Evolutionary conservation across 345 rosid genomes (phyloP).

Genomic region (Garcia nutans): DNA sequence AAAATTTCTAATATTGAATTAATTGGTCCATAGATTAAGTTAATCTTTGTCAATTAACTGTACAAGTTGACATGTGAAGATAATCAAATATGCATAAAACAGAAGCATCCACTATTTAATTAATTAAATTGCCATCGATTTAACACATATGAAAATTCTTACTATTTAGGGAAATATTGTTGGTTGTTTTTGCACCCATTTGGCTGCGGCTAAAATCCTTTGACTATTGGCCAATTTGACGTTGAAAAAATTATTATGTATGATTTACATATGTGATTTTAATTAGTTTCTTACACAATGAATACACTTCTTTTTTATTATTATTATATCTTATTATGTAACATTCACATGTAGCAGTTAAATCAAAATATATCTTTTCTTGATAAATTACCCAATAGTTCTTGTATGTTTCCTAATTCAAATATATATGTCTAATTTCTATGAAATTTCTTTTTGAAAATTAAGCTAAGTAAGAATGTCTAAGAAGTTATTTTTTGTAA

Average conservation of each 20-base stretch:
- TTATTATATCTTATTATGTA: too few species aligned
- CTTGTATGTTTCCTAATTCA: too few species aligned
- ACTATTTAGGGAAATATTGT: not conserved
- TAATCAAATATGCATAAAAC: not conserved
- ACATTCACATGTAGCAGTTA: not conserved
- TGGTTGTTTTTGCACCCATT: not conserved
- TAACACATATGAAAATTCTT: not conserved
- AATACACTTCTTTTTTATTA: not conserved
- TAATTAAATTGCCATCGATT: too few species aligned
- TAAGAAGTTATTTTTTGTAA: too few species aligned
- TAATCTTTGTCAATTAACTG: not conserved
- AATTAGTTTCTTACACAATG: not conserved
- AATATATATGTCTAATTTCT: too few species aligned
- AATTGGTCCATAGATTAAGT: not conserved
- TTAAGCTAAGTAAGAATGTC: too few species aligned
- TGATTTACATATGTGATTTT: not conserved
- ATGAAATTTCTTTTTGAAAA: too few species aligned
- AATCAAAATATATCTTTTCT: too few species aligned
- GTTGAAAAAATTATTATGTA: not conserved
- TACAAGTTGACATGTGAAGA: slow-evolving; percentile 8
- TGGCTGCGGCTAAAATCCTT: not conserved
- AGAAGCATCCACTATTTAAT: not conserved
- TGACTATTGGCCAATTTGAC: not conserved
- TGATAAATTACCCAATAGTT: too few species aligned
- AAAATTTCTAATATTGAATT: not conserved